A percentile compares a stretch with the other conserved stretches of the same genome.
Evolutionary conservation across 139 green algal species (phyloP).

Genomic region (Edaphochlamys debaryana): DNA sequence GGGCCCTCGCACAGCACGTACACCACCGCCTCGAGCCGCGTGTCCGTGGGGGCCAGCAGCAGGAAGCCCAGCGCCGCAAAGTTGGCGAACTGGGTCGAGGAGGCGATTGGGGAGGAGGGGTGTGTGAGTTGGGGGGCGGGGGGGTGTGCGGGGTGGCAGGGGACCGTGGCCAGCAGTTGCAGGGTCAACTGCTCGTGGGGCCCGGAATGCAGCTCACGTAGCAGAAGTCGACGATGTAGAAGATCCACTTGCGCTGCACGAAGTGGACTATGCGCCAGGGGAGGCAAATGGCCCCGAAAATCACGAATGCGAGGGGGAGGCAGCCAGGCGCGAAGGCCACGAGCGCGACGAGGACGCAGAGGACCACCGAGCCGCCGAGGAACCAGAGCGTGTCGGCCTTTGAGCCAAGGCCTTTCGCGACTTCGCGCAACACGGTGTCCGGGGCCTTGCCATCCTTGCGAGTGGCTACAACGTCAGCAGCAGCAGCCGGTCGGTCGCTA

Average conservation of each 20-base stretch:
- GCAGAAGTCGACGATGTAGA: slow-evolving; percentile 74
- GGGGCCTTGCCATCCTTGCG: too few relatives aligned
- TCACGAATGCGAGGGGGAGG: slow-evolving; percentile 52
- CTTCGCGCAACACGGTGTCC: too few relatives aligned
- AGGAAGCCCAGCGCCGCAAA: slow-evolving; percentile 41
- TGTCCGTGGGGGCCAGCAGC: slow-evolving; percentile 1
- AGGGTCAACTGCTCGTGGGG: not conserved
- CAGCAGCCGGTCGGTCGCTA: too few relatives aligned
- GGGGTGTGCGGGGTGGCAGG: not conserved
- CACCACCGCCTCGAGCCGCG: slow-evolving; percentile 21
- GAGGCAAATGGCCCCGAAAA: slow-evolving; percentile 51
- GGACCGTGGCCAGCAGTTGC: too few relatives aligned
- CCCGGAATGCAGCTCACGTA: slow-evolving; percentile 48
- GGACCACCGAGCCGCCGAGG: not conserved
- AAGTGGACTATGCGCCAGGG: slow-evolving; percentile 57
- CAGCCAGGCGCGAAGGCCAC: not conserved
- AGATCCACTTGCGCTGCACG: slow-evolving; percentile 24
- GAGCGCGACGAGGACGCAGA: not conserved
- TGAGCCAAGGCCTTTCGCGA: too few relatives aligned
- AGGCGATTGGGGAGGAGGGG: not conserved
- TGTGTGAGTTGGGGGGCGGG: not conserved
- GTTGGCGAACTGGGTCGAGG: slow-evolving; percentile 54
- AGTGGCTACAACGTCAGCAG: too few relatives aligned
- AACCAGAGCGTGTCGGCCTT: too few relatives aligned
- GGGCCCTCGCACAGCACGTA: slow-evolving; percentile 53